Base-by-base conservation (phyloP, 2,329 filamentous ascomycete genomes). In the Colletotrichum sp. region DNA sequence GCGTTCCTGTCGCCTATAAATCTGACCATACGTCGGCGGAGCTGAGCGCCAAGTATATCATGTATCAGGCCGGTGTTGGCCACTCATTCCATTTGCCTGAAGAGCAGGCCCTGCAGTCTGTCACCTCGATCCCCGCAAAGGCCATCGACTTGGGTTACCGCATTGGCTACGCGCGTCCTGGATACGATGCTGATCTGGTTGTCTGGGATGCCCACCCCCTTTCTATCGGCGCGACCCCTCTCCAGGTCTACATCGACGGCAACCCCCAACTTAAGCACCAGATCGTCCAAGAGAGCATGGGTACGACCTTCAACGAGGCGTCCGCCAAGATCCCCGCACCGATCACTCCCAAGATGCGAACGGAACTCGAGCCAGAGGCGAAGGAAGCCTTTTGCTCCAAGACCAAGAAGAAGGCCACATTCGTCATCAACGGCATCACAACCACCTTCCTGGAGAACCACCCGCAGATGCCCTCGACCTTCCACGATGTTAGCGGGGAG, bases 161-260 rank as follows among this genome's bases (percentile, higher is more conserved):
- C 3, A 83, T 89, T 5, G 88, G 88, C 4, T 88, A 86, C 73
- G 81, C 82, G 10, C 83, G 84, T 16, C 79, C 85, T 5, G 87
- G 88, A 6, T 89, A 88, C 72, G 88, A 90, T 78, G 88, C 88
- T 16, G 88, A 90, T 72, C 78, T 90, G 34, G 88, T 88, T 6
- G 82, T 89, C 6, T 89, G 88, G 88, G 85, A 89, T 73, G 84
- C 84, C 0, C 87, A 89, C 75, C 88, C 88, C 4, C 82, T 89
- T 2, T 82, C 84, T 15, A 78, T 87, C 18, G 88, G 87, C 7
- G 86, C 88, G 13, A 88, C 84, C 6, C 86, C 88, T 5, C 78
- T 86, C 12, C 86, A 89, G 72, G 88, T 89, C 16, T 89, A 85
- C 49, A 86, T 89, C 76, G 88, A 89, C 78, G 88, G 88, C 3